These are phyloP conservation scores for Glycine soja DNA, from an alignment of 306 rosid species.

Conservation along the genomic window DNA sequence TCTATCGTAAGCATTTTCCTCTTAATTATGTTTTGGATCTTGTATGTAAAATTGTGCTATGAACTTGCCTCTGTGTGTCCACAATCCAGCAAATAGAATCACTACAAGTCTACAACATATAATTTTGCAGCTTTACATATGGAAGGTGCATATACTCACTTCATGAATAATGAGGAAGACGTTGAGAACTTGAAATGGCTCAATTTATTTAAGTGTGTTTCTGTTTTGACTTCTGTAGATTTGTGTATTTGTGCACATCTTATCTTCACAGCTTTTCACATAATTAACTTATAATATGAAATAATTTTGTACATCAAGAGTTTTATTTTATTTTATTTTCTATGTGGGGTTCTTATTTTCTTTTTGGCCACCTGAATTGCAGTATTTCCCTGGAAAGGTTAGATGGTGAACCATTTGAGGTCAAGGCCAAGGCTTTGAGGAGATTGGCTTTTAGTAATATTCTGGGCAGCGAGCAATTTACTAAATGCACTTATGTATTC, in stretches of 20 bases:
- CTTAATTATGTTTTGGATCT: no score
- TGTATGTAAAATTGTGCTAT: background rate
- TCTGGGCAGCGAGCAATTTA: background rate
- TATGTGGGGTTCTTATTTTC: conserved; percentile 4
- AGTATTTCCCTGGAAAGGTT: conserved; percentile 55
- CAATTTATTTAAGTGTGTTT: conserved; percentile 42
- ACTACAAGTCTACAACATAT: conserved; percentile 8
- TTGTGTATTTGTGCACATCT: background rate
- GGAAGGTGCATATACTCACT: conserved; percentile 72
- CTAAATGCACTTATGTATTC: no score
- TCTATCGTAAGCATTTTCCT: conserved; percentile 54
- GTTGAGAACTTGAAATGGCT: conserved; percentile 83
- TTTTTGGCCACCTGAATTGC: background rate
- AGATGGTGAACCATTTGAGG: conserved; percentile 42
- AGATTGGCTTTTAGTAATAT: background rate
- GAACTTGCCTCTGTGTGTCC: background rate
- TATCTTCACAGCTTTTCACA: background rate
- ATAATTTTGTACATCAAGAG: conserved; percentile 54
- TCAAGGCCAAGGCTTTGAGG: background rate
- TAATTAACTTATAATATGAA: background rate
- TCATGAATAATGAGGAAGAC: conserved; percentile 81
- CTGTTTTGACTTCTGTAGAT: background rate
- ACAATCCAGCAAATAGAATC: background rate
- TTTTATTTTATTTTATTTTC: background rate
- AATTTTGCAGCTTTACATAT: conserved; percentile 68